Percentiles rank a stretch among this genome's conserved stretches.
These are phyloP conservation scores for Chrysopogon serrulatus DNA, from an alignment of 176 grass and related monocot genomes.

Conservation along the genomic window DNA sequence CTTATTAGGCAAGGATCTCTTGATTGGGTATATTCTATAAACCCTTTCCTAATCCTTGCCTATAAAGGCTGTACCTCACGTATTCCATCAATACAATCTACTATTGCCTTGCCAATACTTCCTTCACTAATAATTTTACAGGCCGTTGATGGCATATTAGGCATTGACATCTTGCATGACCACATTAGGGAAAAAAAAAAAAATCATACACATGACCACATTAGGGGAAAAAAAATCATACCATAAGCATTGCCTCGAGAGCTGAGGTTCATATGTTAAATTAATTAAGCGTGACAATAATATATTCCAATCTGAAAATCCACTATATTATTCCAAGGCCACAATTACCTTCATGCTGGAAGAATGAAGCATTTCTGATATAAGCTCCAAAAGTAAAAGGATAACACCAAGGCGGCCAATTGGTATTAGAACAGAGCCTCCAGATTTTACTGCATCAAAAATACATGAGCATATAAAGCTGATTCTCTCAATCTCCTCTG, in stretches of 20 bases:
- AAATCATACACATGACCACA: not conserved
- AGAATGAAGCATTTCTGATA: conserved; percentile 44
- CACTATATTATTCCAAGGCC: not conserved
- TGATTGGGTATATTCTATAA: too few species aligned
- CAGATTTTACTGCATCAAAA: conserved; percentile 57
- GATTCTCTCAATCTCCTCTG: conserved; percentile 73
- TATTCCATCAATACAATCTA: too few species aligned
- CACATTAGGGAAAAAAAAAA: conserved; percentile 16
- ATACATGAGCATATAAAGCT: conserved; percentile 82
- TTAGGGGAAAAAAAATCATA: not conserved
- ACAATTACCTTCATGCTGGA: conserved; percentile 60
- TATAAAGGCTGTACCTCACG: too few species aligned
- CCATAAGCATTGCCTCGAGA: not conserved
- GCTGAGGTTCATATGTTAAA: not conserved
- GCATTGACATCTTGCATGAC: not conserved
- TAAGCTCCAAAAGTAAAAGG: conserved; percentile 69
- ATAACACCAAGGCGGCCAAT: conserved; percentile 50
- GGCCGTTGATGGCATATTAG: not conserved
- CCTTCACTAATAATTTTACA: conserved; percentile 1
- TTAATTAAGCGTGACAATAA: not conserved
- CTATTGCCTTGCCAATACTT: too few species aligned
- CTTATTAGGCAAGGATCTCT: too few species aligned
- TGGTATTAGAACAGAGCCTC: conserved; percentile 83
- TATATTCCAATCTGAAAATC: not conserved
- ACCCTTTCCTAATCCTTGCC: too few species aligned